Base-by-base conservation (phyloP, 73 alveolate species). In the Paramecium sexaurelia region DNA sequence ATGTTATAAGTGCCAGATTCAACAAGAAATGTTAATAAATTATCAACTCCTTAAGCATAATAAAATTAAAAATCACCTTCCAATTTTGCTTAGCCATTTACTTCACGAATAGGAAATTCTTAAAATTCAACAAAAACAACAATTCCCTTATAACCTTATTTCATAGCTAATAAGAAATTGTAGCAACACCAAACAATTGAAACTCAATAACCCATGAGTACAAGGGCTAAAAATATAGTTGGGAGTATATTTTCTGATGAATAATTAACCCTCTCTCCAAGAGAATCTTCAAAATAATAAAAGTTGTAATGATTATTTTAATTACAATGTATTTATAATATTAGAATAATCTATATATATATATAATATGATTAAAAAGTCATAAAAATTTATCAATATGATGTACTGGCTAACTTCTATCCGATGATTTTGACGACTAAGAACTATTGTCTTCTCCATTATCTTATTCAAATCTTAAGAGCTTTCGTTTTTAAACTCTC, bases 221-320 rank as follows among this genome's bases (percentile, higher is more conserved):
- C 36, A 0, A 27, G 41, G 20, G 82, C 82, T 8, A 61, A 61
- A n/a, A 27, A 61, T 13, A 8, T 61, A 10, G 36, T 61, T 19
- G 82, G 82, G n/a, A 61, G 22, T 61, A 61, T 61, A 61, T 61
- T 61, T 61, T 61, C 82, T 3, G 82, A 61, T 61, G 82, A 61
- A 61, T 61, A 61, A 61, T 61, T 61, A 61, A 27, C 17, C 5
- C 5, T 61, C 22, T 61, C 82, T 27, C 82, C 82, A 61, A 61
- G 82, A 29, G 27, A 47, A 47, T 47, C 66, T 47, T 11, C 66
- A 47, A 47, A 15, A 15, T 47, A 47, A 47, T 47, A 47, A 47
- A 1, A 47, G n/a, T n/a, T 15, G n/a, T 47, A 26, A 47, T 47
- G 5, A 47, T 47, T 47, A 47, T 47, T 47, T 47, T 15, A 47